Evolutionary conservation across 495 filamentous ascomycete genomes (phyloP), one percentile per base, ranked within the genome.

Genomic region (Penicillium alfredii): DNA sequence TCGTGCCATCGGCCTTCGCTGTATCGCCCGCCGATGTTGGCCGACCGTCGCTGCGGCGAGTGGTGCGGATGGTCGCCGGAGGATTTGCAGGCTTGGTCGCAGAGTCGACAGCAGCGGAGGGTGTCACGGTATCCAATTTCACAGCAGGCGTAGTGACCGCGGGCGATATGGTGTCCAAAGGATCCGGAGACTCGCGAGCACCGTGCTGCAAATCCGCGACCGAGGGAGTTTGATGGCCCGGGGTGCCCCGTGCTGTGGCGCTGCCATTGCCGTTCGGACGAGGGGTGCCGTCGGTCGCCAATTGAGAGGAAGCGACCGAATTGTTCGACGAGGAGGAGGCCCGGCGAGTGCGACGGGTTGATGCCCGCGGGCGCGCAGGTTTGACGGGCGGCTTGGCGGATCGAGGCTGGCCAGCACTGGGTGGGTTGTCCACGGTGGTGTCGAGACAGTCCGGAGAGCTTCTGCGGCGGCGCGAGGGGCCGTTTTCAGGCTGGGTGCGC

Each of bases 381-480:
- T 53, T 42, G 32, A 34, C 30, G 21, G 48, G 34, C 29, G 40
- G 41, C 38, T 53, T 51, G 52, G 44, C 46, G 49, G 37, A 32
- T 42, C 35, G 51, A 35, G 26, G 36, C 18, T 18, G 43, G 41
- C 35, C 38, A 42, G 19, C 8, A 47, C 40, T 29, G 45, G 16
- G 25, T 38, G 44, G 33, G 45, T 35, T 16, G 43, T 55, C n/a
- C n/a, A n/a, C n/a, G n/a, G 51, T 62, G 16, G 52, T 55, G 30
- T 65, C 61, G n/a, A 68, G 52, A 17, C 62, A 61, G 34, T 66
- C 64, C 5, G 64, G 60, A 17, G 60, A 64, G 43, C 60, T 68
- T 38, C 45, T 55, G 47, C 52, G 66, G 33, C 59, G 53, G 24
- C 47, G 57, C 35, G 47, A 40, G 3, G 35, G 26, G 12, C 44